Base-by-base conservation (phyloP, 2,329 filamentous ascomycete species). In the Hymenotorrendiella dingleyae region DNA sequence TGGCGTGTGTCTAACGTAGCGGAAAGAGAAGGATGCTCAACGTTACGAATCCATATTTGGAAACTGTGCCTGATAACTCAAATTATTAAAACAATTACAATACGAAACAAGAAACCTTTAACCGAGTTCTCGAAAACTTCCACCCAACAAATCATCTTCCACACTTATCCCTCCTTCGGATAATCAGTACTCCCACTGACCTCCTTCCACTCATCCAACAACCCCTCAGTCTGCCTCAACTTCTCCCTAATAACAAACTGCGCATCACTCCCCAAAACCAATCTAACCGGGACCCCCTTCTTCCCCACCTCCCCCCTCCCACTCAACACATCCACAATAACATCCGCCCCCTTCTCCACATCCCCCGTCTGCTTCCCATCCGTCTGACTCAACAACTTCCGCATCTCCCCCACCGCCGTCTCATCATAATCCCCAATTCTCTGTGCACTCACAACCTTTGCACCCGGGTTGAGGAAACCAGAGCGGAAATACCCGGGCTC, bases 401-500 rank as follows among this genome's bases (percentile, higher is more conserved):
- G 37, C 22, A 38, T 30, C 12, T 46, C 47, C 11, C 45, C 42
- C 12, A 48, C 38, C 6, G 20, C 24, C 3, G 32, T 47, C 21
- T 45, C 34, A 9, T 32, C 32, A 29, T 27, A 16, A 16, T 40
- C 33, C 9, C 35, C 35, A 3, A 36, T 23, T 16, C 22, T 26
- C 10, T 14, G 9, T 4, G 19, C 23, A 6, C 30, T 27, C 7
- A 14, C 10, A 7, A 42, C 23, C 14, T 32, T 27, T 7, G 29
- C 23, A n/a, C 46, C 46, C 22, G 36, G 36, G 14, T 42, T 43
- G 4, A 73, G 56, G 45, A 73, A 71, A n/a, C 66, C 66, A 7
- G 71, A 73, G 4, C 71, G 62, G 50, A 73, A 75, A 38, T 67
- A 69, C 2, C 72, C 72, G 1, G 71, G 71, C 49, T 75, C 71